phyloP scores from a whole-genome alignment of 140 eudicot species.

The Erigeron philadelphicus region DNA sequence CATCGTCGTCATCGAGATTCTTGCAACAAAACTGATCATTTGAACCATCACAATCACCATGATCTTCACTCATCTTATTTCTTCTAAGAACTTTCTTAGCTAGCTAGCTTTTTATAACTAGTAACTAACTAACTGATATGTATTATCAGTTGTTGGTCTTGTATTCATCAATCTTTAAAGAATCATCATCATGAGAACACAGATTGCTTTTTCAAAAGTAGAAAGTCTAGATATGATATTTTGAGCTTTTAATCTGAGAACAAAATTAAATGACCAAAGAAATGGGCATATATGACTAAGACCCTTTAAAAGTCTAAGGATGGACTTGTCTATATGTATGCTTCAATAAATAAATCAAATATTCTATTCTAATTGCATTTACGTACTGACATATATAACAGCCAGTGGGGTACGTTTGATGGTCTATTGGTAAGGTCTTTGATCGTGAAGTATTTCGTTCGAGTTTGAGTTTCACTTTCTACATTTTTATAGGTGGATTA shows the following conservation, averaged over 20 bases:
- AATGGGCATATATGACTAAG: constrained; percentile 31
- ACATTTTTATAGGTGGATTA: too few species aligned
- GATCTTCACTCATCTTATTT: constrained; percentile 23
- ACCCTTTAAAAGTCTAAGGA: constrained; percentile 37
- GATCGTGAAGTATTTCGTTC: too few species aligned
- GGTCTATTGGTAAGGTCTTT: too few species aligned
- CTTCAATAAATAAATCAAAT: constrained; percentile 30
- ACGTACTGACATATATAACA: constrained; percentile 20
- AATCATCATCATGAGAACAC: constrained; percentile 30
- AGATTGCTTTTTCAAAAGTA: constrained; percentile 27
- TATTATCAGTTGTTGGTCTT: constrained; percentile 1
- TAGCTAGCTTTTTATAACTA: constrained; percentile 20
- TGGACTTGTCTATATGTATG: constrained; percentile 37
- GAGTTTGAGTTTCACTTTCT: too few species aligned
- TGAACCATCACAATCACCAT: constrained; percentile 27
- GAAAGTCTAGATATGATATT: constrained; percentile 25
- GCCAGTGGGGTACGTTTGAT: too few species aligned
- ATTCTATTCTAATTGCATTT: constrained; percentile 36
- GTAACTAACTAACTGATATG: not conserved
- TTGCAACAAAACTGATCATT: constrained; percentile 15
- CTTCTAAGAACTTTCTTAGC: constrained; percentile 10
- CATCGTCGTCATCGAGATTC: constrained; percentile 28
- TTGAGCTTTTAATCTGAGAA: constrained; percentile 35
- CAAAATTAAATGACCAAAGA: constrained; percentile 28
- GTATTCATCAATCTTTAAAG: constrained; percentile 27